phyloP scores from a whole-genome alignment of 2,329 filamentous ascomycete genomes.

The Fusarium newnesense region DNA sequence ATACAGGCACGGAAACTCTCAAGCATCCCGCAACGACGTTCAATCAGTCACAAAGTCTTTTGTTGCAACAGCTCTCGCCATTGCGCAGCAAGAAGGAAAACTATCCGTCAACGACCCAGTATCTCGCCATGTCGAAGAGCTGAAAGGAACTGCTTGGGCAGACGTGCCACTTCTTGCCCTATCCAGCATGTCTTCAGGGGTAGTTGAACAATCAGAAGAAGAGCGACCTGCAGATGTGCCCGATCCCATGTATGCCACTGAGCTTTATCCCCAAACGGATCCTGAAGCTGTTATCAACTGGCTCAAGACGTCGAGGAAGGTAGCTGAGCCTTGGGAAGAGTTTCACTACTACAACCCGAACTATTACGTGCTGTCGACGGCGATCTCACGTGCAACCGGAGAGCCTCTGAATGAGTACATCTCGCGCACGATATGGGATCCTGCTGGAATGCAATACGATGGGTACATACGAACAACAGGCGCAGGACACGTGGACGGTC shows the following conservation, averaged over 20 bases:
- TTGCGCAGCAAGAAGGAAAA: conserved; percentile 27
- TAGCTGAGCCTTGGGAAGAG: conserved; percentile 33
- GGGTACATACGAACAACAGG: conserved; percentile 31
- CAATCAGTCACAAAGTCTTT: conserved; percentile 32
- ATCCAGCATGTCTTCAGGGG: conserved; percentile 28
- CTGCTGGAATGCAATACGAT: conserved; percentile 34
- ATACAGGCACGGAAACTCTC: conserved; percentile 28
- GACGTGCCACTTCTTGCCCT: conserved; percentile 29
- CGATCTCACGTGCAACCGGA: conserved; percentile 22
- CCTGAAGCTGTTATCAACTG: conserved; percentile 22
- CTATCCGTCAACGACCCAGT: conserved; percentile 23
- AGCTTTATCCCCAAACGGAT: conserved; percentile 26
- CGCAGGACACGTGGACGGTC: conserved; percentile 28
- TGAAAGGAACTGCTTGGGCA: conserved; percentile 24
- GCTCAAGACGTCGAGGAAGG: conserved; percentile 25
- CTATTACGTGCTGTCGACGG: conserved; percentile 26
- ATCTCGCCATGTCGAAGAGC: conserved; percentile 20
- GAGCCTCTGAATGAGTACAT: conserved; percentile 25
- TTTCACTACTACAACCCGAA: conserved; percentile 39
- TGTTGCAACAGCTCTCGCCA: conserved; percentile 19
- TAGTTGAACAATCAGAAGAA: conserved; percentile 28
- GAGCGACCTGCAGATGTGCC: conserved; percentile 22
- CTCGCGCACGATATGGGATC: conserved; percentile 30
- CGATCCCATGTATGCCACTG: conserved; percentile 31
- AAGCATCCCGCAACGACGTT: conserved; percentile 23